Evolutionary conservation across 2,329 filamentous ascomycete species (phyloP), one percentile per base, ranked within the genome.

Genomic region (Aspergillus carbonarius): DNA sequence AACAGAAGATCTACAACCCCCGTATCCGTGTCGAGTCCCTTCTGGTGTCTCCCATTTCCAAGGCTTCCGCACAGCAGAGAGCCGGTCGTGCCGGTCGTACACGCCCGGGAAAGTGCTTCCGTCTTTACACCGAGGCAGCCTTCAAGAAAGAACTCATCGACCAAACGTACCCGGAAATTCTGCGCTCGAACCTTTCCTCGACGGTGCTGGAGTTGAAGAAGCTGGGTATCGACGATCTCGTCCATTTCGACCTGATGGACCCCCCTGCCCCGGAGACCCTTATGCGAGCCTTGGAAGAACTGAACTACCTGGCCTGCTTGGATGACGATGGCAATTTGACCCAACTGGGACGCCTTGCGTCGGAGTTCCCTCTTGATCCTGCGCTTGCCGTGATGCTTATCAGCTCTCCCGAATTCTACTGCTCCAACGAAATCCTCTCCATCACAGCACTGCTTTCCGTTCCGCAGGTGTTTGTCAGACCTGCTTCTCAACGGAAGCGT

Each of bases 31-130:
- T 99, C 64, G 95, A 99, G 78, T 98, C 95, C 1, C 84, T 99
- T 7, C 83, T 99, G n/a, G 93, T 99, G 5, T 97, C 95, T 3
- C 93, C 95, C 20, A 98, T 99, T 67, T 98, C 93, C 59, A 98
- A 97, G 76, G 95, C 95, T 23, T 98, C 95, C 1, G 95, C 96
- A 9, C 92, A 97, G 74, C 95, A 99, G 79, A 85, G 96, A 75
- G 96, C 96, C 63, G 96, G 96, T 89, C 93, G 95, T 92, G 95
- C 95, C 13, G 95, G 96, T 83, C 93, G 95, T 89, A 99, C 95
- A 47, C 89, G 93, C 64, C 95, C 96, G 47, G 96, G 96, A 81
- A 99, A 99, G 77, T 98, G 95, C 78, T 99, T 98, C 84, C 87
- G 95, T 44, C 79, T 99, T 13, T 99, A 99, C 78, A 99, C 95